Percentiles rank a stretch among this genome's conserved stretches.
Evolutionary conservation across 129 eudicot genomes (phyloP).

Genomic region (Flaveria sonorensis): DNA sequence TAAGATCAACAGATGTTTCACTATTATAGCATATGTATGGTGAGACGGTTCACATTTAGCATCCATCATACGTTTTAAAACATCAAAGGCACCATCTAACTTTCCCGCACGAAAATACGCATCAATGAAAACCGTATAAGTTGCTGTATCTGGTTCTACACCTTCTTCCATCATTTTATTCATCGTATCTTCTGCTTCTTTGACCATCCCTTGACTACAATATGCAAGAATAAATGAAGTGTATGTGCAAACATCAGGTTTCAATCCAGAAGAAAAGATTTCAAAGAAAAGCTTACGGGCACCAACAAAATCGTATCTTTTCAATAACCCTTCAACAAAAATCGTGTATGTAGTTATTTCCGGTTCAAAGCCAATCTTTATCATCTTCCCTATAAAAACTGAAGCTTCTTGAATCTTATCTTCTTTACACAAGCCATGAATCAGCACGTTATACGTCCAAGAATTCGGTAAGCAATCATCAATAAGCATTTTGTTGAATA

Average conservation of each 20-base stretch:
- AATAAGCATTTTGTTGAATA: constrained; percentile 60
- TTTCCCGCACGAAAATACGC: constrained; percentile 65
- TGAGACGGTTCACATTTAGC: constrained; percentile 66
- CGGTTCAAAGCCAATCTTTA: constrained; percentile 50
- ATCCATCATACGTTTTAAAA: constrained; percentile 63
- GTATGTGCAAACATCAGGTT: constrained; percentile 74
- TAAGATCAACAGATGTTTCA: constrained; percentile 53
- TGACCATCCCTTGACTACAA: constrained; percentile 64
- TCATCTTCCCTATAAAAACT: constrained; percentile 56
- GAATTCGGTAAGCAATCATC: constrained; percentile 58
- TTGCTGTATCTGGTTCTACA: constrained; percentile 55
- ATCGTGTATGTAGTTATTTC: constrained; percentile 54
- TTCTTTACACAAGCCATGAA: constrained; percentile 65
- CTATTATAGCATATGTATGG: constrained; percentile 68
- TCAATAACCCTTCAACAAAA: constrained; percentile 60
- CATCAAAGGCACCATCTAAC: constrained; percentile 49
- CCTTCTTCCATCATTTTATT: constrained; percentile 54
- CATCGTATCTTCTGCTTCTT: constrained; percentile 67
- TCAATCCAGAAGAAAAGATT: constrained; percentile 51
- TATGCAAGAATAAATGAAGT: constrained; percentile 72
- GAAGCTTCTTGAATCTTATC: constrained; percentile 51
- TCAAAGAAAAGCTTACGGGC: constrained; percentile 51
- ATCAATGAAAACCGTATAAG: constrained; percentile 75
- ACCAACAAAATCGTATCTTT: constrained; percentile 49
- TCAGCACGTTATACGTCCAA: constrained; percentile 61